These are phyloP conservation scores for Podila minutissima DNA, from an alignment of 192 early-diverging fungal genomes.

Conservation along the genomic window DNA sequence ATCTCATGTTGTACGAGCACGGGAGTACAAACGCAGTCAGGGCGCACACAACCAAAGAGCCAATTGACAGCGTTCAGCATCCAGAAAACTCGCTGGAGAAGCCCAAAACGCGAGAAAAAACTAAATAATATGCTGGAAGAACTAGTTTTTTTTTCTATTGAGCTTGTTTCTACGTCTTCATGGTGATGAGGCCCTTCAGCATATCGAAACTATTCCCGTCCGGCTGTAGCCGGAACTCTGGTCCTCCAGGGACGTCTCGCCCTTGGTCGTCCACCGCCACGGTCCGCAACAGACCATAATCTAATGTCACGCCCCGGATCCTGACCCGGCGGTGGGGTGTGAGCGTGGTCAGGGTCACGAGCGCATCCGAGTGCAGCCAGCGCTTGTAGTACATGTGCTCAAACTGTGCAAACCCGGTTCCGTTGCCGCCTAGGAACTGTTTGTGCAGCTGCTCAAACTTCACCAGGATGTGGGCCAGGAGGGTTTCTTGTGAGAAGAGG, in stretches of 20 bases:
- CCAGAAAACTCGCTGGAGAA: too few relatives aligned
- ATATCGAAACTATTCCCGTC: conserved; percentile 99
- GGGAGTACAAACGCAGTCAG: too few relatives aligned
- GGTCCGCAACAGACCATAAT: conserved; percentile 79
- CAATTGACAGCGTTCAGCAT: too few relatives aligned
- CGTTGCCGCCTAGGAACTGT: conserved; percentile 67
- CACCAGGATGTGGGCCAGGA: conserved; percentile 72
- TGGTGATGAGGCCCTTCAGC: conserved; percentile 88
- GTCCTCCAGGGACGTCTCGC: conserved; percentile 9
- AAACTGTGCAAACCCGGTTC: conserved; percentile 75
- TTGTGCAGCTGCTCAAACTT: conserved; percentile 83
- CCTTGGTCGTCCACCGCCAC: conserved; percentile 62
- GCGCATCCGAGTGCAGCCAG: conserved; percentile 85
- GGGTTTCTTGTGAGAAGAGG: conserved; percentile 72
- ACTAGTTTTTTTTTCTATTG: too few relatives aligned
- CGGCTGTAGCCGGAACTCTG: conserved; percentile 74
- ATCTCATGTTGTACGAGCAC: too few relatives aligned
- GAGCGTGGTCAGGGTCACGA: conserved; percentile 38
- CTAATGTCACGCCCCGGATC: conserved; percentile 81
- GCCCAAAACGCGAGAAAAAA: neutral
- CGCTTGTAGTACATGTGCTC: conserved; percentile 79
- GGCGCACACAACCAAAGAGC: too few relatives aligned
- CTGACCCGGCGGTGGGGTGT: conserved; percentile 53
- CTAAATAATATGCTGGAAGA: neutral
- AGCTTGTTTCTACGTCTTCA: conserved; percentile 53